Base-by-base conservation (phyloP, 2,329 filamentous ascomycete genomes). In the Aureobasidium vineae region DNA sequence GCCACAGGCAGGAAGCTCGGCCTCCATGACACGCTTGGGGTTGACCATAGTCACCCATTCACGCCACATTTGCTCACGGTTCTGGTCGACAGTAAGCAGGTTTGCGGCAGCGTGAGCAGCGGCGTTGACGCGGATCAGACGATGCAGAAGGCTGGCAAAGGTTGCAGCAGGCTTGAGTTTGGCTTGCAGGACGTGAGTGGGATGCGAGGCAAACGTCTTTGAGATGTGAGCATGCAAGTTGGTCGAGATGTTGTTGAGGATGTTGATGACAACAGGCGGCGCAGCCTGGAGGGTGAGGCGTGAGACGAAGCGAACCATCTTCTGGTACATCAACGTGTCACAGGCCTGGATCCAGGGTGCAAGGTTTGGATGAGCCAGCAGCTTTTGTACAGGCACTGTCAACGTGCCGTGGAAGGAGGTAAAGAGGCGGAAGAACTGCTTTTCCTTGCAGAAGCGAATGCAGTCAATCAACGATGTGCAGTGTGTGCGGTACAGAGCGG, bases 381-480 rank as follows among this genome's bases (percentile, higher is more conserved):
- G 81, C 77, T 96, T 97, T 77, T 97, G 92, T 3, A 98, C 94
- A 6, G 95, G 95, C 77, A 97, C 96, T 0, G 95, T 99, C 72
- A 99, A 85, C 1, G 93, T 98, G 65, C 95, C 95, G 73, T 97
- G 92, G 76, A 99, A 98, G 0, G 94, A 95, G 6, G 90, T 93
- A 76, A 96, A 97, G 19, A 97, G 85, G 70, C 96, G 91, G 76
- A 97, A 96, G 76, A 99, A 96, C 7, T 92, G 94, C 79, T 97
- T 96, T 77, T 97, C 92, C 75, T 95, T 96, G 83, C 94, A 97
- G 77, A 91, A 98, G 36, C 95, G 90, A 69, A 99, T 92, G 72
- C 92, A 94, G 77, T 99, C 95, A 38, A 99, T 90, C 5, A 99
- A 84, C 0, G 93, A 97, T 16, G 95, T 97, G 76, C 93, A 97